These are phyloP conservation scores for Boletus insuetus DNA, from an alignment of 768 basidiomycete species.

Conservation along the genomic window DNA sequence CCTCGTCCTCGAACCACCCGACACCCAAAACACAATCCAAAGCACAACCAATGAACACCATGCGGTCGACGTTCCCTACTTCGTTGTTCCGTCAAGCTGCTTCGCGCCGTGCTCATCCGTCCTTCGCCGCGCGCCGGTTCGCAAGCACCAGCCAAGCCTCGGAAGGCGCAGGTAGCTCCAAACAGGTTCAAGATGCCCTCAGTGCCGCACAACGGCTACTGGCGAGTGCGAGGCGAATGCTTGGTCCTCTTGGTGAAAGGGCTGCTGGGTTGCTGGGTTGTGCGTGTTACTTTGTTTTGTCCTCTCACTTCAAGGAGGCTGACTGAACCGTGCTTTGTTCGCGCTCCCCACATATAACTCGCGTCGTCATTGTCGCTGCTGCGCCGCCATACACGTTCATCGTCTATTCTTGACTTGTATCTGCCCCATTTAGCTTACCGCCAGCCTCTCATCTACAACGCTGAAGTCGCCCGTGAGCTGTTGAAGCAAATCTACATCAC, in stretches of 20 bases:
- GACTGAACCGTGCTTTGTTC: neutral
- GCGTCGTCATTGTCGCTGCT: neutral
- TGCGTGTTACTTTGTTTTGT: constrained; percentile 27
- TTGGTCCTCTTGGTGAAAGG: constrained; percentile 51
- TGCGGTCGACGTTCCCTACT: constrained; percentile 27
- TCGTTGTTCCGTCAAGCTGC: constrained; percentile 23
- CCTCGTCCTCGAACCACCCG: neutral
- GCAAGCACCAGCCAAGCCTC: constrained; percentile 34
- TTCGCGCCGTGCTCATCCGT: constrained; percentile 13
- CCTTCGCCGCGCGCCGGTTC: constrained; percentile 36
- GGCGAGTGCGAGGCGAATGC: constrained; percentile 45
- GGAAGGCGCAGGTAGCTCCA: constrained; percentile 45
- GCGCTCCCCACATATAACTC: neutral
- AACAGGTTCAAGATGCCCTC: constrained; percentile 70
- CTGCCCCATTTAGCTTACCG: constrained; percentile 54
- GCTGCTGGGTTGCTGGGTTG: constrained; percentile 57
- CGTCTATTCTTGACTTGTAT: neutral
- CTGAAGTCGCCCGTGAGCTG: constrained; percentile 72
- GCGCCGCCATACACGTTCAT: neutral
- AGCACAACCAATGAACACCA: constrained; percentile 5
- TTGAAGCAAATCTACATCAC: constrained; percentile 70
- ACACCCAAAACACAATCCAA: constrained; percentile 5
- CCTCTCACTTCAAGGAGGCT: neutral
- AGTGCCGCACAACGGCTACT: constrained; percentile 56
- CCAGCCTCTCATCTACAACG: constrained; percentile 76